Evolutionary conservation across 768 basidiomycete species (phyloP).

Genomic region (Candolleomyces aberdarensis): DNA sequence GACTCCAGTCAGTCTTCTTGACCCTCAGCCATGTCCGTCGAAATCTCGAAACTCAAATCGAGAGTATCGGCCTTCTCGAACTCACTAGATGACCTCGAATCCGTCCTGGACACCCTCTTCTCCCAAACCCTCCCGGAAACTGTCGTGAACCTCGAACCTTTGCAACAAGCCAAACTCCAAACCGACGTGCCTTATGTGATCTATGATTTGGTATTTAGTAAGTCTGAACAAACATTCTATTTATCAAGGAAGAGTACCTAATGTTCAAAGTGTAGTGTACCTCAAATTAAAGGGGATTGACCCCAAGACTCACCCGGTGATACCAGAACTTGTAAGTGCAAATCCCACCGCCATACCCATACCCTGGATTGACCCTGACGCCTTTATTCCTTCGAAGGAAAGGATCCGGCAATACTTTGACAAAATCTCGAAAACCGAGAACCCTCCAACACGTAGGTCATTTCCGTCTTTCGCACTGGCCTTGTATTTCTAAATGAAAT

Average conservation of each 20-base stretch:
- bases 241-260: neutral
- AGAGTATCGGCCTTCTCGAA: constrained; percentile 47
- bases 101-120: constrained; percentile 62
- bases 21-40: constrained; percentile 36
- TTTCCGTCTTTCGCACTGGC: neutral
- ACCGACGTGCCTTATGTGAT: constrained; percentile 76
- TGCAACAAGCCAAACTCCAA: constrained; percentile 83
- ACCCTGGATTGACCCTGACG: neutral
- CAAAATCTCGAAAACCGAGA: constrained; percentile 76
- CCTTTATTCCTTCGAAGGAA: constrained; percentile 42
- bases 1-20: neutral
- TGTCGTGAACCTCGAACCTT: constrained; percentile 56
- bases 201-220: constrained; percentile 85
- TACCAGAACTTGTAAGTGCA: constrained; percentile 60
- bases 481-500: neutral
- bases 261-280: constrained; percentile 52
- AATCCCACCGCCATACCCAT: neutral
- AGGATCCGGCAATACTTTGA: constrained; percentile 78
- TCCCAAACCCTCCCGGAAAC: constrained; percentile 67
- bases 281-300: constrained; percentile 78
- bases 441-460: constrained; percentile 53
- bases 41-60: constrained; percentile 43
- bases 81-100: constrained; percentile 70
- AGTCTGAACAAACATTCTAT: neutral
- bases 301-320: constrained; percentile 73